A percentile compares a stretch with the other conserved stretches of the same genome.
Evolutionary conservation across 2,329 filamentous ascomycete species (phyloP).

Genomic region (Ascochyta rabiei): DNA sequence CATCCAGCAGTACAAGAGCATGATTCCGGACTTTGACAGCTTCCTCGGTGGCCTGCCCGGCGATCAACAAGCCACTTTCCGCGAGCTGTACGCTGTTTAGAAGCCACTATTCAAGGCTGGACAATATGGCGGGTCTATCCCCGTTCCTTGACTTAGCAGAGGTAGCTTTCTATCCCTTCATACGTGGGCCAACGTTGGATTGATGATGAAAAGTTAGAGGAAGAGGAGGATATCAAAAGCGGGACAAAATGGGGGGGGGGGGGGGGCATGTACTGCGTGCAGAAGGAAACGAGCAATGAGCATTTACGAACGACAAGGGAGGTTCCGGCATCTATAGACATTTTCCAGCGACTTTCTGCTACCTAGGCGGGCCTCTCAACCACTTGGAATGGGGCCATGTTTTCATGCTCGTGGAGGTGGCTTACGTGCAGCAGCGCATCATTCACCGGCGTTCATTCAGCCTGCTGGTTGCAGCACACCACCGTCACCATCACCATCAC

Average conservation of each 20-base stretch:
- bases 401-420: conserved; percentile 16
- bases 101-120: background rate
- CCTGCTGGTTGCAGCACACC: conserved; percentile 18
- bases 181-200: conserved; percentile 36
- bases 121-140: background rate
- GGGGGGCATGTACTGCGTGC: conserved; percentile 1
- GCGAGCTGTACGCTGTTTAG: conserved; percentile 50
- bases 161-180: conserved; percentile 21
- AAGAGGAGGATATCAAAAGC: conserved; percentile 34
- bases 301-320: conserved; percentile 29
- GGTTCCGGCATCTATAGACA: conserved; percentile 44
- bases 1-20: conserved; percentile 59
- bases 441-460: conserved; percentile 41
- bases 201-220: conserved; percentile 24
- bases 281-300: conserved; percentile 24
- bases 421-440: conserved; percentile 23
- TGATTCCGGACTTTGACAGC: conserved; percentile 61
- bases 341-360: conserved; percentile 29
- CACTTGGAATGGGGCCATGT: conserved; percentile 11
- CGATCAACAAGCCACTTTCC: conserved; percentile 52
- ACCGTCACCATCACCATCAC: background rate
- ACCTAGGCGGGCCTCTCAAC: conserved; percentile 13
- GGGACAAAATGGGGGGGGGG: conserved; percentile 2
- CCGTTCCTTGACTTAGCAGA: background rate
- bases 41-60: conserved; percentile 57